Evolutionary conservation across 2,329 filamentous ascomycete genomes (phyloP), one percentile per base, ranked within the genome.

Genomic region (Metarhizium album): DNA sequence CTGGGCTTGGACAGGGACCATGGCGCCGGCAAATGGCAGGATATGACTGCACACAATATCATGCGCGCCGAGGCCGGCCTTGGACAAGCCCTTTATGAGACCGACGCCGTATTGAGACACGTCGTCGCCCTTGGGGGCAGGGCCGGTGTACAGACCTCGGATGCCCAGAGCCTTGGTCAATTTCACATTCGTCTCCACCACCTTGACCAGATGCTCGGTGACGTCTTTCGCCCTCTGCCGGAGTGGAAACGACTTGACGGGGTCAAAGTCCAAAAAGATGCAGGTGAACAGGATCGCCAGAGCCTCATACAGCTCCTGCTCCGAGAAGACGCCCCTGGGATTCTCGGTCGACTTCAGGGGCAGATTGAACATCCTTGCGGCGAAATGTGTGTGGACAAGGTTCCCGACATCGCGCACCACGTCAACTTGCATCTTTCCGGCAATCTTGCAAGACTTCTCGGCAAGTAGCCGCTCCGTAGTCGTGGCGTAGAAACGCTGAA

Each of bases 1-100:
- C 60, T 86, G 79, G 2, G 79, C 82, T 62, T 90, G 84, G 58
- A 81, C 86, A 1, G 86, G 82, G 7, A 87, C 81, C 64, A 85
- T 77, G 1, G 82, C 78, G 3, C 75, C 76, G 1, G 82, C 80
- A 0, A 82, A 82, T 0, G 86, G 86, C 46, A 90, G 60, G 38
- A 90, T 75, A 61, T 87, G 82, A 23, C 76, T 76, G 79, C 82
- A 87, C 0, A 84, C 80, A 54, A 90, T 80, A 47, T 90, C 83
- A 23, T 81, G 74, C 2, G 74, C 69, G 48, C 72, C 78, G 52
- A 87, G 63, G 0, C 85, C 84, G 11, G 72, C 71, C 58, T 85
- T 84, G 23, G 82, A 67, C 42, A 90, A 67, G 0, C 75, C 75
- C 60, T 83, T 81, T 57, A 87, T 74, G 64, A 87, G 73, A 42